Conservation (phyloP, 306 rosid species). For the Cicer arietinum region DNA sequence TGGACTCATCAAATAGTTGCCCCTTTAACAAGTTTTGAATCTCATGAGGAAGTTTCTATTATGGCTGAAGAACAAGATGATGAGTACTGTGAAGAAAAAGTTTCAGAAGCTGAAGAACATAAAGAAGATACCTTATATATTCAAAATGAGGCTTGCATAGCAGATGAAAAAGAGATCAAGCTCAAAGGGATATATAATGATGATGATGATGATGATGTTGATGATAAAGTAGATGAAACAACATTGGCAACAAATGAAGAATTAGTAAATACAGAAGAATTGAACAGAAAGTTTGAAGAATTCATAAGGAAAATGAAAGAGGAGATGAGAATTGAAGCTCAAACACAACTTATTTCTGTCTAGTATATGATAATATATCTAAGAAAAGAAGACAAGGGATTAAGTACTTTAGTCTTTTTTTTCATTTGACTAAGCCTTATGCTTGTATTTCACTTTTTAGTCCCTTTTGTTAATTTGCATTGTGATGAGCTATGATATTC, state of each 20-base stretch:
- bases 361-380: conserved; percentile 28
- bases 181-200: conserved; percentile 46
- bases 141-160: conserved; percentile 10
- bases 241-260: conserved; percentile 44
- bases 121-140: background rate
- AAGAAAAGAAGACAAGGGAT: background rate
- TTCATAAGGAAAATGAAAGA: conserved; percentile 67
- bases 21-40: conserved; percentile 4
- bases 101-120: conserved; percentile 39
- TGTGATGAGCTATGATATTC: conserved; percentile 13
- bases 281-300: conserved; percentile 76
- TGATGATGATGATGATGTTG: conserved; percentile 34
- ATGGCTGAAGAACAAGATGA: conserved; percentile 28
- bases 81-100: conserved; percentile 14
- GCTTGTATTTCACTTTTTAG: background rate
- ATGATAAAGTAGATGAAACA: conserved; percentile 39
- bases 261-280: conserved; percentile 57
- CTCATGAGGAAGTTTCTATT: background rate
- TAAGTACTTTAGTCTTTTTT: conserved; percentile 42
- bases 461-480: conserved; percentile 35
- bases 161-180: conserved; percentile 31
- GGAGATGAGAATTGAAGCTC: conserved; percentile 62
- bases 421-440: conserved; percentile 39
- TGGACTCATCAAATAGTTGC: background rate
- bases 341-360: conserved; percentile 50